Percentiles rank a stretch among this genome's conserved stretches.
Conservation (phyloP, 2,329 filamentous ascomycete species). For the Beauveria australis region DNA sequence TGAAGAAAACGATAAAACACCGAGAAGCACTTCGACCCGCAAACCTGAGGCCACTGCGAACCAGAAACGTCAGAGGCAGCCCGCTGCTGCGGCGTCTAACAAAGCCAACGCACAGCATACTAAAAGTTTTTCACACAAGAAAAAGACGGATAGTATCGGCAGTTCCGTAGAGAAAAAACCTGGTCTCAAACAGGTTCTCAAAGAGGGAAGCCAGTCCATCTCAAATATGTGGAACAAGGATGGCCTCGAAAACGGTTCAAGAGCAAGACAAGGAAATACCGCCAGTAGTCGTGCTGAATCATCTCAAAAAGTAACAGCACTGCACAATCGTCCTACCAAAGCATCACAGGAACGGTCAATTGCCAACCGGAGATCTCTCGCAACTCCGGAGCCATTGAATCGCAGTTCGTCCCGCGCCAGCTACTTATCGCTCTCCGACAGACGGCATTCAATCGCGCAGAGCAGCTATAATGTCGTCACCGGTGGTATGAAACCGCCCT, state of each 20-base stretch:
- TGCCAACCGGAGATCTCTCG: conserved; percentile 4
- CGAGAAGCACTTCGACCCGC: neutral
- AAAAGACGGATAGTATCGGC: neutral
- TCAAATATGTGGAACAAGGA: conserved; percentile 44
- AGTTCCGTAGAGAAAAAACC: conserved; percentile 33
- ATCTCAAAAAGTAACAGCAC: conserved; percentile 12
- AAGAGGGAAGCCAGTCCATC: conserved; percentile 38
- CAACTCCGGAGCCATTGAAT: conserved; percentile 22
- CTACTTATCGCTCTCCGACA: conserved; percentile 43
- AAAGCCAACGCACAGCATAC: conserved; percentile 17
- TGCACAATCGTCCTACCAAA: conserved; percentile 7
- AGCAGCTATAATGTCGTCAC: conserved; percentile 47
- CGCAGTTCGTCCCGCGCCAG: conserved; percentile 38
- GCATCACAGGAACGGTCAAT: conserved; percentile 1
- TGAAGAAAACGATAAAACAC: neutral
- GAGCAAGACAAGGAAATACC: conserved; percentile 19
- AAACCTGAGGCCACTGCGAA: conserved; percentile 25
- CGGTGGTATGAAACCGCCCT: conserved; percentile 35
- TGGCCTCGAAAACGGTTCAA: conserved; percentile 17
- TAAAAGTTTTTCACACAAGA: conserved; percentile 16
- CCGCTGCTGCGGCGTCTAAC: conserved; percentile 17
- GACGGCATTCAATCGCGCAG: conserved; percentile 45
- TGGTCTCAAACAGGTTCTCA: conserved; percentile 43
- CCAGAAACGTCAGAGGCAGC: conserved; percentile 33
- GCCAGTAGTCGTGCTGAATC: conserved; percentile 10